Conservation (phyloP, 176 grass and related monocot species). For the Rhynchospora pubera region DNA sequence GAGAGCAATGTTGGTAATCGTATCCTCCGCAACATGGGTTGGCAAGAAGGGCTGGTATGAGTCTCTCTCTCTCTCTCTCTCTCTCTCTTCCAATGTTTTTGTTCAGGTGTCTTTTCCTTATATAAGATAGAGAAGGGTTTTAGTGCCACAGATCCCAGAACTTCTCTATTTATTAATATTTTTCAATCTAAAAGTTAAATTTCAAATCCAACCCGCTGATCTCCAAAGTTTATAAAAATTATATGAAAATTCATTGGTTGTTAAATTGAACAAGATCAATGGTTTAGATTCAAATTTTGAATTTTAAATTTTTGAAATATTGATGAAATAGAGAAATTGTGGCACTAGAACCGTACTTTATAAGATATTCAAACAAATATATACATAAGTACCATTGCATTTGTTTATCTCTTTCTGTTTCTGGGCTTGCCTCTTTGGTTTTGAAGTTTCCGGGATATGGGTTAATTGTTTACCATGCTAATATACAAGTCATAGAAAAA, state of each 20-base stretch:
- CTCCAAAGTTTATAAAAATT: too few relatives aligned
- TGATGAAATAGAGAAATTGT: too few relatives aligned
- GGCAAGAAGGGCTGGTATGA: constrained; percentile 18
- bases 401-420: background rate
- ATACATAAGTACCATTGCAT: background rate
- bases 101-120: background rate
- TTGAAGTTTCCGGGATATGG: background rate
- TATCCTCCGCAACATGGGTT: constrained; percentile 62
- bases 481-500: background rate
- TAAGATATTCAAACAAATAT: background rate
- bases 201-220: too few relatives aligned
- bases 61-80: background rate
- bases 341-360: background rate
- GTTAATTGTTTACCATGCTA: background rate
- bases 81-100: background rate
- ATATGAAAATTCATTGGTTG: too few relatives aligned
- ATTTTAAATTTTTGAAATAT: too few relatives aligned
- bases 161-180: too few relatives aligned
- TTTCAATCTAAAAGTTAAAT: too few relatives aligned
- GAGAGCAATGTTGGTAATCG: constrained; percentile 95
- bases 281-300: too few relatives aligned
- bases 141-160: too few relatives aligned
- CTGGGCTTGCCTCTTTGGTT: background rate
- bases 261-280: too few relatives aligned
- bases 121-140: background rate